Evolutionary conservation across 2,329 filamentous ascomycete genomes (phyloP), one percentile per base, ranked within the genome.

Genomic region (Nemania bipapillata): DNA sequence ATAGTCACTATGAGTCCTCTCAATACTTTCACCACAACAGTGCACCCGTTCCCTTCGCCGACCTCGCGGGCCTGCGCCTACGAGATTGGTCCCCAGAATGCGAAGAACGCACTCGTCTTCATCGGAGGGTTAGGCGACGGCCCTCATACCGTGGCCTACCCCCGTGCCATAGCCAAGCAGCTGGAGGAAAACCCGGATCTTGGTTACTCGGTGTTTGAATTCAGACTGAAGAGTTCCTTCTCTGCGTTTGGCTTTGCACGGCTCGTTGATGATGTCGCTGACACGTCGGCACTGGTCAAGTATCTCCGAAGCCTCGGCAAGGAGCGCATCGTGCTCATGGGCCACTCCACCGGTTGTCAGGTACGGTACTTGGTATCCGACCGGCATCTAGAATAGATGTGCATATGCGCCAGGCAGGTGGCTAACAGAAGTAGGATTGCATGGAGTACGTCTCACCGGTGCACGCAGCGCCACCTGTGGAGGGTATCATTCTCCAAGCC

Each of bases 401-500:
- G n/a, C 8, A 37, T 30, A 7, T 45, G 15, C 20, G 28, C 20
- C 3, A n/a, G 42, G 17, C 40, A 22, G 40, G 30, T 32, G 30
- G 45, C 70, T 74, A 57, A 73, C 65, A 24, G 20, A 20, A 1
- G 17, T 47, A 89, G 86, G 87, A 89, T 73, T 87, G 84, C 69
- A 85, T 88, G 78, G 85, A 86, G 71, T 89, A 89, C 64, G 81
- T 81, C 22, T 78, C 83, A 61, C 81, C 82, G 26, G 76, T 77
- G 56, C 82, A 82, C 70, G 74, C 83, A 40, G 75, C 75, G 5
- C 79, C 80, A 47, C 86, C 87, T 0, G 81, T 97, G 1, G 88
- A 96, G 68, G 94, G 91, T 40, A 90, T 89, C 56, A 91, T 97
- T 52, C 81, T 97, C 63, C 94, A 97, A 78, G 93, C 91, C 0